Percentiles rank a stretch among this genome's conserved stretches.
These are phyloP conservation scores for Karstenula rhodostoma DNA, from an alignment of 2,329 filamentous ascomycete species.

Conservation along the genomic window DNA sequence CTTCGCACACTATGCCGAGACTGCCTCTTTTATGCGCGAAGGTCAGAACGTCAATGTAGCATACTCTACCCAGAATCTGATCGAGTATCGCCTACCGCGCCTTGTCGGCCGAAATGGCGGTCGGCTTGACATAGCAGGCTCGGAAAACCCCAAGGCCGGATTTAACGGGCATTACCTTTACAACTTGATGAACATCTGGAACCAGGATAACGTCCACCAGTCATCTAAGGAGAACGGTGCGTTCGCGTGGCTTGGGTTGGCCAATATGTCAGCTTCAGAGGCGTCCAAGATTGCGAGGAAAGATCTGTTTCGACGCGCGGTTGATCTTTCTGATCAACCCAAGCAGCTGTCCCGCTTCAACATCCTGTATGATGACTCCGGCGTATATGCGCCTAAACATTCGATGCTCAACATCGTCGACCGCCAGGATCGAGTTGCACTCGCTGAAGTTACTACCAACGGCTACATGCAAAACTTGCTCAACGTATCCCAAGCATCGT, in stretches of 20 bases:
- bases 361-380: slow-evolving; percentile 71
- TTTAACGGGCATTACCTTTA: slow-evolving; percentile 80
- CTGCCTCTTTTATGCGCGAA: slow-evolving; percentile 92
- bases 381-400: slow-evolving; percentile 74
- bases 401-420: slow-evolving; percentile 83
- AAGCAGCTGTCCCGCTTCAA: slow-evolving; percentile 72
- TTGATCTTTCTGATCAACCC: slow-evolving; percentile 61
- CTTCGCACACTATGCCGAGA: slow-evolving; percentile 89
- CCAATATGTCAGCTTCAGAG: slow-evolving; percentile 78
- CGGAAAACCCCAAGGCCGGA: slow-evolving; percentile 77
- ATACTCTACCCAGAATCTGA: slow-evolving; percentile 86
- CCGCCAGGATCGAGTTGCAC: slow-evolving; percentile 69
- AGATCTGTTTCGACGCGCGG: slow-evolving; percentile 77
- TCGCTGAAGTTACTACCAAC: slow-evolving; percentile 74
- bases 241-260: slow-evolving; percentile 92
- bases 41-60: slow-evolving; percentile 79
- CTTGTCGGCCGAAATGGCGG: slow-evolving; percentile 84
- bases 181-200: slow-evolving; percentile 91
- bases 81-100: slow-evolving; percentile 83
- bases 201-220: slow-evolving; percentile 76
- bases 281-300: slow-evolving; percentile 73
- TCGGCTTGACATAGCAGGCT: slow-evolving; percentile 75
- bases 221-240: slow-evolving; percentile 68
- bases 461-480: slow-evolving; percentile 78
- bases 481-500: slow-evolving; percentile 75